phyloP scores from a whole-genome alignment of 2,329 filamentous ascomycete species.

The Rhynchosporium agropyri region DNA sequence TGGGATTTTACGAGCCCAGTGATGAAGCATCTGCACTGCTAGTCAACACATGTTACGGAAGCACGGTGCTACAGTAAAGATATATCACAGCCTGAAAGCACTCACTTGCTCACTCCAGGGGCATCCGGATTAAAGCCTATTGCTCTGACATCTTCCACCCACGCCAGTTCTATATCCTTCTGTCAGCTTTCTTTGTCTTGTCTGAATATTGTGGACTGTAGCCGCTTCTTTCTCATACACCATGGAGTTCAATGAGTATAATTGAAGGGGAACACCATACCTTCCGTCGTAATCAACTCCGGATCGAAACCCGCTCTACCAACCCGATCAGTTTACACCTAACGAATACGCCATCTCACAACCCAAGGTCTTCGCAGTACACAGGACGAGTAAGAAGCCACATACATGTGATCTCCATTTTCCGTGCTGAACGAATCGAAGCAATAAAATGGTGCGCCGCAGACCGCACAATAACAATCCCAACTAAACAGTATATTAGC shows the following conservation, averaged over 20 bases:
- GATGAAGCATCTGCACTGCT: slow-evolving; percentile 24
- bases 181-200: neutral
- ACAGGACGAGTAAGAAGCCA: neutral
- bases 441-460: slow-evolving; percentile 20
- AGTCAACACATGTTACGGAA: neutral
- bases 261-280: slow-evolving; percentile 5
- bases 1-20: slow-evolving; percentile 15
- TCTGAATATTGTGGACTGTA: too few relatives aligned
- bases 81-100: neutral
- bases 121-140: slow-evolving; percentile 28
- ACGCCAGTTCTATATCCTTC: slow-evolving; percentile 22
- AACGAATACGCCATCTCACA: neutral
- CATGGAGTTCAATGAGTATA: neutral
- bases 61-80: too few relatives aligned
- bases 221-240: too few relatives aligned
- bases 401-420: slow-evolving; percentile 1
- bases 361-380: neutral
- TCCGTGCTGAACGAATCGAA: slow-evolving; percentile 18
- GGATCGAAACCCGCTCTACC: slow-evolving; percentile 13
- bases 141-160: slow-evolving; percentile 16
- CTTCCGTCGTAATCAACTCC: slow-evolving; percentile 16
- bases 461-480: slow-evolving; percentile 27
- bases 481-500: slow-evolving; percentile 22
- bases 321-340: too few relatives aligned
- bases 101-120: slow-evolving; percentile 27